Conservation (phyloP, 164 flowering plant species). For the Hamamelis virginiana region DNA sequence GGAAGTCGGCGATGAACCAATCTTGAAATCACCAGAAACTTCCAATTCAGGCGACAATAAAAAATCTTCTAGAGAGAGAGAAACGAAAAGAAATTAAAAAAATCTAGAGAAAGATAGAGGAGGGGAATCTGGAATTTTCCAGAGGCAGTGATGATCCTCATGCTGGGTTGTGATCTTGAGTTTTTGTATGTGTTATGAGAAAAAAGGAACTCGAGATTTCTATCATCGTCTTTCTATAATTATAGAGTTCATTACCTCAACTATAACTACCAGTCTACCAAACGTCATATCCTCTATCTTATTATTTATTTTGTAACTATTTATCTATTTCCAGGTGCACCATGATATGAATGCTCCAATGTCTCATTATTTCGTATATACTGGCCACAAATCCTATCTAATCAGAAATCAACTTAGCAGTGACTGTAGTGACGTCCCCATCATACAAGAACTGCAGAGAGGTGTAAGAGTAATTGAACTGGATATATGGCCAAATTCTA, state of each 20-base stretch:
- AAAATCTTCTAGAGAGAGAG: too few relatives aligned
- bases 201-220: not conserved
- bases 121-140: too few relatives aligned
- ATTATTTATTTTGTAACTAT: not conserved
- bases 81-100: too few relatives aligned
- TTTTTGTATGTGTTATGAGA: too few relatives aligned
- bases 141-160: too few relatives aligned
- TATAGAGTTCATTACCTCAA: not conserved
- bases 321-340: slow-evolving; percentile 44
- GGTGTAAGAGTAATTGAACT: slow-evolving; percentile 76
- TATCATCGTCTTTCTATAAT: too few relatives aligned
- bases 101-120: too few relatives aligned
- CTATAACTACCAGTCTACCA: not conserved
- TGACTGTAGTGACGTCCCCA: slow-evolving; percentile 74
- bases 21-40: too few relatives aligned
- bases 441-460: slow-evolving; percentile 51
- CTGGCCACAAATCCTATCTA: slow-evolving; percentile 76
- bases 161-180: too few relatives aligned
- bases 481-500: slow-evolving; percentile 76
- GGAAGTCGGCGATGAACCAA: too few relatives aligned
- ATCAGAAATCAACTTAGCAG: slow-evolving; percentile 77
- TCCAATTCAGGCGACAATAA: too few relatives aligned
- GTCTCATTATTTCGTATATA: slow-evolving; percentile 69
- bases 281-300: not conserved
- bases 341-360: slow-evolving; percentile 72